phyloP scores from a whole-genome alignment of 1,139 yeast genomes.

The Pichia sp. region DNA sequence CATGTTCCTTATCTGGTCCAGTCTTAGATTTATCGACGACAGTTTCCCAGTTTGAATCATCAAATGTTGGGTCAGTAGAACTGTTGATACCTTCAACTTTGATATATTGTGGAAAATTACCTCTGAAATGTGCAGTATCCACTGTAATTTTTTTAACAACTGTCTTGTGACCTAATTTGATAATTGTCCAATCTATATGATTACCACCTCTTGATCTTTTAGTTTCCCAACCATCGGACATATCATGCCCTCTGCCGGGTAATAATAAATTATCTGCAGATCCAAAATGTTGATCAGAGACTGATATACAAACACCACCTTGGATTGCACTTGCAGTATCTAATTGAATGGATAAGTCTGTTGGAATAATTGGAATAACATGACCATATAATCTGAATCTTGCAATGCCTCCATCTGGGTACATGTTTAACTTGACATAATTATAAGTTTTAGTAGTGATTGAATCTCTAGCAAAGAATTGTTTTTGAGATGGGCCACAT shows the following conservation, averaged over 20 bases:
- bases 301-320: constrained; percentile 82
- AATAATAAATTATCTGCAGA: constrained; percentile 79
- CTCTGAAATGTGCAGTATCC: constrained; percentile 91
- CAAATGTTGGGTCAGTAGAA: constrained; percentile 33
- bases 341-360: constrained; percentile 38
- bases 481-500: constrained; percentile 86
- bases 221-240: constrained; percentile 99
- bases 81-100: constrained; percentile 51
- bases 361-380: constrained; percentile 61
- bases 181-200: constrained; percentile 86
- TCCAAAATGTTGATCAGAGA: constrained; percentile 91
- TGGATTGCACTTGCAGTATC: constrained; percentile 78
- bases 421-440: constrained; percentile 80
- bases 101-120: constrained; percentile 82
- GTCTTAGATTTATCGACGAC: constrained; percentile 69
- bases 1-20: constrained; percentile 74
- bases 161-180: constrained; percentile 64
- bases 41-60: constrained; percentile 48
- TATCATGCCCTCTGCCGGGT: constrained; percentile 92
- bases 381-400: constrained; percentile 83
- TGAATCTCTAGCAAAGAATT: constrained; percentile 61
- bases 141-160: constrained; percentile 54
- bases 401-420: constrained; percentile 97
- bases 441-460: constrained; percentile 60
- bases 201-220: constrained; percentile 74